These are phyloP conservation scores for Vitis vinifera DNA, from an alignment of 164 flowering plant genomes.

Conservation along the genomic window ASM3070453v1 NC_081810.1:2243501-2244000, in stretches of 20 bases:
- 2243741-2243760: not conserved
- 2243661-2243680: not conserved
- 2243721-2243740: not conserved
- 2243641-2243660: not conserved
- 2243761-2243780: not conserved
- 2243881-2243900: too few species aligned
- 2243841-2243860: not conserved
- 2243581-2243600: not conserved
- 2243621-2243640: not conserved
- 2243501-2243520: not conserved
- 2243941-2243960: too few species aligned
- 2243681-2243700: not conserved
- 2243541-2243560: not conserved
- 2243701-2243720: slow-evolving; percentile 1
- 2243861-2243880: not conserved
- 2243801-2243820: not conserved
- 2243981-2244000: too few species aligned
- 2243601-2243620: not conserved
- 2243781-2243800: not conserved
- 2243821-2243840: not conserved
- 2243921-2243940: too few species aligned
- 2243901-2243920: too few species aligned
- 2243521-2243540: slow-evolving; percentile 2
- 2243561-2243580: not conserved
- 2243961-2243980: too few species aligned